Evolutionary conservation across 805 yeast genomes (phyloP).

Genomic region (Yarrowia keelungensis): DNA sequence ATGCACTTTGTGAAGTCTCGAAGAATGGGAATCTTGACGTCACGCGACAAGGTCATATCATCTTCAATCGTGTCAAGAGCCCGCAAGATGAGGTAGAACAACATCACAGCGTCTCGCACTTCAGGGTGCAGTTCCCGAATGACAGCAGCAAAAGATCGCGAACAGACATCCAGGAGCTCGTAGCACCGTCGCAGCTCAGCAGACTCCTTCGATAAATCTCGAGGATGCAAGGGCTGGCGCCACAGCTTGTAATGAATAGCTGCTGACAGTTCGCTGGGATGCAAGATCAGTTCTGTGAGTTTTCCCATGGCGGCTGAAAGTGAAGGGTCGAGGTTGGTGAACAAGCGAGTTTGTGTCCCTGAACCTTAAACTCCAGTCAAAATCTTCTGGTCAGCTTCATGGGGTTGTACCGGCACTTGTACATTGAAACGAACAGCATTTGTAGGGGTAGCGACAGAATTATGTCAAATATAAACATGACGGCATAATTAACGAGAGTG

Average conservation of each 20-base stretch:
- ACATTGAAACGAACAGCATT: no score
- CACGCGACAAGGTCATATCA: constrained; percentile 84
- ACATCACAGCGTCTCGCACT: constrained; percentile 74
- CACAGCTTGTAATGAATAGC: constrained; percentile 66
- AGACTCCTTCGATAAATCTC: constrained; percentile 48
- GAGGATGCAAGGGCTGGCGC: constrained; percentile 62
- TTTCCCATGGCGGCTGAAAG: constrained; percentile 60
- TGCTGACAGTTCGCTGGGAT: constrained; percentile 76
- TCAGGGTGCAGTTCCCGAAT: constrained; percentile 91
- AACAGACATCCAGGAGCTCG: constrained; percentile 68
- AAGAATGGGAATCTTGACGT: constrained; percentile 74
- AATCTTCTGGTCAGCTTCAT: background rate
- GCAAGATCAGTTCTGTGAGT: constrained; percentile 61
- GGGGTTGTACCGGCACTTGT: no score
- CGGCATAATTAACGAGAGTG: no score
- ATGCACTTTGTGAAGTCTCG: constrained; percentile 71
- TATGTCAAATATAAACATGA: no score
- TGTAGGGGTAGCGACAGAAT: no score
- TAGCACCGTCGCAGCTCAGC: constrained; percentile 68
- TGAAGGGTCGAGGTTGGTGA: constrained; percentile 2
- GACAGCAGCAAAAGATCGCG: constrained; percentile 94
- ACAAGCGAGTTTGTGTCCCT: constrained; percentile 14
- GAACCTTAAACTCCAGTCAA: constrained; percentile 14
- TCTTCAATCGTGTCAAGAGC: constrained; percentile 97
- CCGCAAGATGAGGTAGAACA: constrained; percentile 84